phyloP scores from a whole-genome alignment of 108 stramenopile species.

The Conticribra guillardii region DNA sequence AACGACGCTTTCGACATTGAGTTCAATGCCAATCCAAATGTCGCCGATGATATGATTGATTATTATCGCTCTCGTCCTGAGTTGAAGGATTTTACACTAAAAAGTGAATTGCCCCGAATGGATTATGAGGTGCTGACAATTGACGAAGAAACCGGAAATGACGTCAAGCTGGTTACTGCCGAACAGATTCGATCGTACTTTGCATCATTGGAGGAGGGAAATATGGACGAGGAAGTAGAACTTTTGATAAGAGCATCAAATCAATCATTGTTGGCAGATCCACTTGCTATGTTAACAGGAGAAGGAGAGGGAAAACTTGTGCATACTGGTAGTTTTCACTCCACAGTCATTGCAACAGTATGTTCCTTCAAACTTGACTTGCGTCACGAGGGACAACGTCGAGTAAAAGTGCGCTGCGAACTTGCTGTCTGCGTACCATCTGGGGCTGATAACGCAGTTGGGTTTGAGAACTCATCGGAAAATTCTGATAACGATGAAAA shows the following conservation, averaged over 20 bases:
- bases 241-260: slow-evolving; percentile 68
- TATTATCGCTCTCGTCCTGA: slow-evolving; percentile 72
- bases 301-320: slow-evolving; percentile 65
- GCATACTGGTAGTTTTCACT: slow-evolving; percentile 54
- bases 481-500: slow-evolving; percentile 26
- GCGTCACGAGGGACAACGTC: slow-evolving; percentile 46
- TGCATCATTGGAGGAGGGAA: slow-evolving; percentile 23
- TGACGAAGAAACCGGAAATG: slow-evolving; percentile 37
- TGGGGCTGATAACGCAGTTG: slow-evolving; percentile 35
- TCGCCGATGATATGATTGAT: slow-evolving; percentile 68
- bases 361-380: slow-evolving; percentile 52
- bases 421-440: slow-evolving; percentile 57
- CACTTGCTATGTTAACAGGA: slow-evolving; percentile 70
- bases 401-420: slow-evolving; percentile 45
- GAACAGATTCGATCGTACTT: slow-evolving; percentile 48
- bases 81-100: slow-evolving; percentile 76
- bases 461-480: slow-evolving; percentile 36
- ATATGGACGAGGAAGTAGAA: slow-evolving; percentile 40
- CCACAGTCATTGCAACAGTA: slow-evolving; percentile 43
- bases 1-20: slow-evolving; percentile 72
- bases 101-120: slow-evolving; percentile 84
- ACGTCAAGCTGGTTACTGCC: slow-evolving; percentile 42
- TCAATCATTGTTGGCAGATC: slow-evolving; percentile 83
- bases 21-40: slow-evolving; percentile 73
- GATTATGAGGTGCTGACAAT: slow-evolving; percentile 68